phyloP scores from a whole-genome alignment of 805 yeast species.

The Crinitomyces ghanaensis region DNA sequence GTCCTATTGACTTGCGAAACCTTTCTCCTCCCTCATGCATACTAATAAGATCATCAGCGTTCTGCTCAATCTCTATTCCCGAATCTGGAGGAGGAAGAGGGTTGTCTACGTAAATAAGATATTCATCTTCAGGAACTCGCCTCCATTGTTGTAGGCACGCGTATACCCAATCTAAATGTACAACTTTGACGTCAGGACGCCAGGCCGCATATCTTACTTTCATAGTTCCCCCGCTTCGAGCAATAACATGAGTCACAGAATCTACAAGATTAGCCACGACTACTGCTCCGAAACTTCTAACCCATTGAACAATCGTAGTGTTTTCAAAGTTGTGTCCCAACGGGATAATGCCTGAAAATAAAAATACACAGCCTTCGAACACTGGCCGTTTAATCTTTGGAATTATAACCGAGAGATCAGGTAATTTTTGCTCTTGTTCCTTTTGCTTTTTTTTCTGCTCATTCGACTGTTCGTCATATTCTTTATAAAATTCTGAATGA shows the following conservation, averaged over 20 bases:
- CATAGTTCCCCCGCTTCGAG: constrained; percentile 67
- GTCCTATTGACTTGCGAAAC: constrained; percentile 23
- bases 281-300: constrained; percentile 79
- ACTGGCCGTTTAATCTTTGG: constrained; percentile 64
- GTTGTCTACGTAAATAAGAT: constrained; percentile 28
- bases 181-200: constrained; percentile 55
- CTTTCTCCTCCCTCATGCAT: constrained; percentile 11
- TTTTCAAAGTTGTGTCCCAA: constrained; percentile 57
- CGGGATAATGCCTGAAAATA: constrained; percentile 86
- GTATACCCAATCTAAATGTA: constrained; percentile 87
- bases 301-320: constrained; percentile 89
- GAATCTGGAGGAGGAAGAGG: constrained; percentile 8
- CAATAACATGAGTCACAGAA: constrained; percentile 78
- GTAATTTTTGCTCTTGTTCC: constrained; percentile 13
- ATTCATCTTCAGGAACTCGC: constrained; percentile 51
- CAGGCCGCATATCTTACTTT: constrained; percentile 73
- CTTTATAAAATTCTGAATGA: constrained; percentile 55
- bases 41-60: constrained; percentile 13
- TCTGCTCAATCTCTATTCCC: constrained; percentile 23
- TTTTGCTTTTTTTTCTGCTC: not conserved
- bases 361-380: constrained; percentile 53
- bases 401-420: constrained; percentile 29
- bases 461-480: constrained; percentile 24
- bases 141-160: constrained; percentile 74
- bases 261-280: constrained; percentile 62